Conservation (phyloP, 2,329 filamentous ascomycete genomes). For the Alternaria sp. region DNA sequence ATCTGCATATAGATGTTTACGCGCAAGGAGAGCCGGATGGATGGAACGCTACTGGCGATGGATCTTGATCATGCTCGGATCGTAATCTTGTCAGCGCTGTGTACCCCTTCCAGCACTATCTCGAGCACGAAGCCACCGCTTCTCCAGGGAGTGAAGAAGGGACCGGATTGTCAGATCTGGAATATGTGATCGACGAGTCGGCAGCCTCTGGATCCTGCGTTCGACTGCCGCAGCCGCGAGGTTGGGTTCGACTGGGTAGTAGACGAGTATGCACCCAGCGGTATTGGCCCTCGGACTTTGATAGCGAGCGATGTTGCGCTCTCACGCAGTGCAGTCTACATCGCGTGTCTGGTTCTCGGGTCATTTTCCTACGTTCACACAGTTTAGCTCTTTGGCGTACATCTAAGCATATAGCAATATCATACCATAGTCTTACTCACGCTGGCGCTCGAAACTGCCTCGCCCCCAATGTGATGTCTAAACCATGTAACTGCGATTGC, state of each 20-base stretch:
- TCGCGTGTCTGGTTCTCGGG: too few relatives aligned
- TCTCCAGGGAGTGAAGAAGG: not conserved
- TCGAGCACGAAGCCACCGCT: too few relatives aligned
- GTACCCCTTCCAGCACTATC: not conserved
- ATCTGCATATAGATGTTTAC: slow-evolving; percentile 31
- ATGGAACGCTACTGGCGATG: not conserved
- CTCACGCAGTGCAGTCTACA: not conserved
- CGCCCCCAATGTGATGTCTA: not conserved
- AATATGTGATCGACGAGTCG: too few relatives aligned
- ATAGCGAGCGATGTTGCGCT: not conserved
- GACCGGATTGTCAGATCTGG: not conserved
- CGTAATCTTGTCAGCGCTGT: too few relatives aligned
- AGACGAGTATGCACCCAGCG: not conserved
- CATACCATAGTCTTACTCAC: not conserved
- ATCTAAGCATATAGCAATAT: not conserved
- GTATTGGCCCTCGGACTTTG: not conserved
- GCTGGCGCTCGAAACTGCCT: not conserved
- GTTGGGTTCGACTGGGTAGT: not conserved
- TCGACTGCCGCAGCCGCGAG: too few relatives aligned
- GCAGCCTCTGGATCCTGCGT: too few relatives aligned
- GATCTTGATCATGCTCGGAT: not conserved
- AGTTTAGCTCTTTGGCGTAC: not conserved
- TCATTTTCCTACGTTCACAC: not conserved
- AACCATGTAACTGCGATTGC: not conserved
- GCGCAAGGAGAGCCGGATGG: not conserved